A percentile compares a stretch with the other conserved stretches of the same genome.
Evolutionary conservation across 140 eudicot species (phyloP).

Genomic region (Oenanthe javanica): DNA sequence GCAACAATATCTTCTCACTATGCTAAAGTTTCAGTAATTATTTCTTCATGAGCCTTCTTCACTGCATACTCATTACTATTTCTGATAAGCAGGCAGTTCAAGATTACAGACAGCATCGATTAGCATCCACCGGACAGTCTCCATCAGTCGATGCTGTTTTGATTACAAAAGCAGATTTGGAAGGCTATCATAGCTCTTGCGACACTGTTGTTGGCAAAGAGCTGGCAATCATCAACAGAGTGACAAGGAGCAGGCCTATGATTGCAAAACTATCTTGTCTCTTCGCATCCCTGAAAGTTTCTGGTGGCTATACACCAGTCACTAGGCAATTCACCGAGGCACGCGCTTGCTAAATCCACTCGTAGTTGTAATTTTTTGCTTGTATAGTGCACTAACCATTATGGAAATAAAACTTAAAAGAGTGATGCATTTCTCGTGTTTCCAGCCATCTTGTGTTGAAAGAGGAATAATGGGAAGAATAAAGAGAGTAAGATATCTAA

Average conservation of each 20-base stretch:
- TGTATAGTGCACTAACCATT: conserved; percentile 15
- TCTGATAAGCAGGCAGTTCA: conserved; percentile 57
- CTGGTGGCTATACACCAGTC: conserved; percentile 33
- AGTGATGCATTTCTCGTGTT: conserved; percentile 1
- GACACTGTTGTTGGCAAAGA: conserved; percentile 25
- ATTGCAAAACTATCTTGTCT: conserved; percentile 60
- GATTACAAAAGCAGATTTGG: conserved; percentile 74
- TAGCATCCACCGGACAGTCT: conserved; percentile 27
- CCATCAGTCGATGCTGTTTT: conserved; percentile 62
- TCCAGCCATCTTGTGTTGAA: conserved; percentile 20
- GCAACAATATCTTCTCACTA: background rate
- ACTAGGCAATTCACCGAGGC: conserved; percentile 58
- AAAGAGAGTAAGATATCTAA: background rate
- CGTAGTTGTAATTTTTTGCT: conserved; percentile 1
- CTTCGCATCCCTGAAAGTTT: conserved; percentile 56
- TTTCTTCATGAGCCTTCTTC: background rate
- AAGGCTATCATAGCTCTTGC: conserved; percentile 54
- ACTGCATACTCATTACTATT: background rate
- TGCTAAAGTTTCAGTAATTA: background rate
- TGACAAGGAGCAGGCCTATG: conserved; percentile 36
- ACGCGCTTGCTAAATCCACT: conserved; percentile 40
- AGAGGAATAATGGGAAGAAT: conserved; percentile 15
- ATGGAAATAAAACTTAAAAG: background rate
- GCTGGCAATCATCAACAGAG: conserved; percentile 30
- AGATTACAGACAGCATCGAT: conserved; percentile 47